Percentiles rank a stretch among this genome's conserved stretches.
Conservation (phyloP, 352 stramenopile species). For the Globisporangium yorkense region DNA sequence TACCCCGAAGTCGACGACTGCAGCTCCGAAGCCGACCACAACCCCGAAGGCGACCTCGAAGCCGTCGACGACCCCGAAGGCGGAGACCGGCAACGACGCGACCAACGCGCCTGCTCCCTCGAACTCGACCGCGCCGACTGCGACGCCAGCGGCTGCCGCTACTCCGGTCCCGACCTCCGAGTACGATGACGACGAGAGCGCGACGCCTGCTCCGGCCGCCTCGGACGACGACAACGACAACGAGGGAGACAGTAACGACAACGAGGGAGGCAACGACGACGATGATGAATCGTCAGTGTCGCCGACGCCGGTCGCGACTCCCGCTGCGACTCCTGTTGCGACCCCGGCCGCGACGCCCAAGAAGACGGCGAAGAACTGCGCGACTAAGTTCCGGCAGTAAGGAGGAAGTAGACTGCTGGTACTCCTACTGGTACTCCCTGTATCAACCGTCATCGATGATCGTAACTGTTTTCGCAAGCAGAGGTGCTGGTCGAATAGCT, state of each 20-base stretch:
- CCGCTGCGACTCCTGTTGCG: not conserved
- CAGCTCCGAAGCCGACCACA: constrained; percentile 2
- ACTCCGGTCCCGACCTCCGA: not conserved
- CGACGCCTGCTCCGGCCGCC: not conserved
- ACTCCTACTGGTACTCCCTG: too few species aligned
- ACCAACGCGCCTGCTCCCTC: not conserved
- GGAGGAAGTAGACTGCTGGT: too few species aligned
- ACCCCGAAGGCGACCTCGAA: not conserved
- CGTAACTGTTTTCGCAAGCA: not conserved
- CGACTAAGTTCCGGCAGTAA: not conserved
- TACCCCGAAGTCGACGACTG: constrained; percentile 2
- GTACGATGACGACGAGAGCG: not conserved
- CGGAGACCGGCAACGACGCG: constrained; percentile 3
- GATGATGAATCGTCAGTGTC: not conserved
- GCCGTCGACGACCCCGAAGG: constrained; percentile 1
- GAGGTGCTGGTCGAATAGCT: not conserved
- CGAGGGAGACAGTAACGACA: not conserved
- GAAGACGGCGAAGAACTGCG: constrained; percentile 3
- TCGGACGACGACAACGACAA: not conserved
- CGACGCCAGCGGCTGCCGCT: not conserved
- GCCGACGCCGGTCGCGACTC: not conserved
- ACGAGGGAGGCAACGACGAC: not conserved
- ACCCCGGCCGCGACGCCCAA: not conserved
- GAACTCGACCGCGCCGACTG: not conserved
- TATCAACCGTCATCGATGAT: not conserved